These are phyloP conservation scores for Nidula niveotomentosa DNA, from an alignment of 1,284 basidiomycete species.

Conservation along the genomic window DNA sequence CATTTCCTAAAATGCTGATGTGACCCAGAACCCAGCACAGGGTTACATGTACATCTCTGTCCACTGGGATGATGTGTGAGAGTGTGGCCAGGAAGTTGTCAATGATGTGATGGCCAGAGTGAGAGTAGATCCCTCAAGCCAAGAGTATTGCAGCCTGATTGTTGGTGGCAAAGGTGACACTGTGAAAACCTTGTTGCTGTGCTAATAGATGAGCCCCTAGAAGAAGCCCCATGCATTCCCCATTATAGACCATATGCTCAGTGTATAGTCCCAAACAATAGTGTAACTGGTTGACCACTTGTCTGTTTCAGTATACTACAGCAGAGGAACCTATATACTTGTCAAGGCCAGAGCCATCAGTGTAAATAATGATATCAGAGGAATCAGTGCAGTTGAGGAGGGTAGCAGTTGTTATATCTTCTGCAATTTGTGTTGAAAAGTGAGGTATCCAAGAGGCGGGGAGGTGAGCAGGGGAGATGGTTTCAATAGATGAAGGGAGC, in stretches of 20 bases:
- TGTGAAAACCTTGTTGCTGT: not conserved
- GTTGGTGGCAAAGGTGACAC: not conserved
- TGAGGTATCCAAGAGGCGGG: not conserved
- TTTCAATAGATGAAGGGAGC: not conserved
- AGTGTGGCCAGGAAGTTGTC: not conserved
- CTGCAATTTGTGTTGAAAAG: not conserved
- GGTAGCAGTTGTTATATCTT: not conserved
- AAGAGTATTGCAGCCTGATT: not conserved
- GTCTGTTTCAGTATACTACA: not conserved
- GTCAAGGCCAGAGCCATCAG: not conserved
- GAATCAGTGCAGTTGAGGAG: not conserved
- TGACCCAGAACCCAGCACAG: not conserved
- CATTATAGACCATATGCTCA: not conserved
- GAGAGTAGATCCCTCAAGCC: not conserved
- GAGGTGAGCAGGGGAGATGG: not conserved
- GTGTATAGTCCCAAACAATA: not conserved
- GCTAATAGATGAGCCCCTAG: not conserved
- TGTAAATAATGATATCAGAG: conserved; percentile 1
- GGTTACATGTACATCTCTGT: not conserved
- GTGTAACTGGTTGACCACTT: not conserved
- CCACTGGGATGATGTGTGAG: too few relatives aligned
- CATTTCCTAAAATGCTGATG: not conserved
- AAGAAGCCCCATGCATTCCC: not conserved
- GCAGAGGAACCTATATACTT: not conserved
- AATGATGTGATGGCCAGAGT: not conserved